Base-by-base conservation (phyloP, 2,329 filamentous ascomycete species). In the Tympanopsis confertula region DNA sequence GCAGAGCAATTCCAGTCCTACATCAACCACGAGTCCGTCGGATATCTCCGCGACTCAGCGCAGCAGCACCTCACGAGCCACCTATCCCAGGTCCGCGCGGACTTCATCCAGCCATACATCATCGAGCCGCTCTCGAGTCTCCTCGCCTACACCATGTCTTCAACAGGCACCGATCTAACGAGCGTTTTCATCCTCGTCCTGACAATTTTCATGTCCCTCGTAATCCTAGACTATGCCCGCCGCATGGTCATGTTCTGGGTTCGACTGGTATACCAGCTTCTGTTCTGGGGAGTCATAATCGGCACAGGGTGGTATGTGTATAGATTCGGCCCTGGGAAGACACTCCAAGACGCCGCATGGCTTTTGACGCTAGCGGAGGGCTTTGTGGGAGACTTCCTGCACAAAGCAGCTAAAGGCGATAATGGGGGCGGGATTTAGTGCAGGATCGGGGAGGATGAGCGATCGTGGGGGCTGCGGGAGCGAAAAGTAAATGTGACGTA, bases 161-260 rank as follows among this genome's bases (percentile, higher is more conserved):
- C 45, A 13, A 50, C 58, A 36, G 43, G 49, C 14, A 46, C 53
- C 28, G 46, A 45, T 22, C 43, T 50, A 36, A 44, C 57, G 39
- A 44, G 51, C 36, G 43, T 53, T 5, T 51, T 65, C 12, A 50
- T 53, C 5, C 67, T 69, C 3, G 38, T 68, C 39, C 35, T 71
- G 19, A 53, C 84, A 3, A 58, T 80, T 33, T 47, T 78, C 20
- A 59, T 78, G 39, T 57, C 89, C 37, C 65, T 86, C 52, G 54
- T 88, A 40, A 64, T 91, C 30, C 61, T 80, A 45, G 71, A 79
- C 53, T 81, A 82, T 62, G 63, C 86, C 14, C 76, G 78, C 43
- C 73, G 85, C 42, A 61, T 86, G 15, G 66, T 94, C 41, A 63
- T 86, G 51, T 93, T 79, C 63, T 86, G 86, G 76, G 73, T 86